phyloP scores from a whole-genome alignment of 495 filamentous ascomycete species.

The Penicillium lagena region DNA sequence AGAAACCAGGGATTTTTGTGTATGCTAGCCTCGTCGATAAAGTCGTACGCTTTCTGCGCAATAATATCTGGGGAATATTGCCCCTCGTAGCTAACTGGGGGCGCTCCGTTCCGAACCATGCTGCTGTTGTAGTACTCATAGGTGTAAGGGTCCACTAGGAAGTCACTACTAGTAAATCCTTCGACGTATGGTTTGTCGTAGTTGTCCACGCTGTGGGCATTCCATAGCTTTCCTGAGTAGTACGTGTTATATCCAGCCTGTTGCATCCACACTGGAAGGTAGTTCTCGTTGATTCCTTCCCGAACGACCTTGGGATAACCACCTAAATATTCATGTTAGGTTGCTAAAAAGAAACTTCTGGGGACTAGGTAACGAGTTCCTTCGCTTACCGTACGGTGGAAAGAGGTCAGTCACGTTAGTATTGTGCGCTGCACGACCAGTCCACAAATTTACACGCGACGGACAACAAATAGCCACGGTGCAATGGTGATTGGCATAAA shows the following conservation, averaged over 20 bases:
- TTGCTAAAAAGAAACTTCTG: no score
- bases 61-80: slow-evolving; percentile 50
- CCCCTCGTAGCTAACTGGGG: slow-evolving; percentile 41
- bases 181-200: slow-evolving; percentile 46
- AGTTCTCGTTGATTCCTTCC: slow-evolving; percentile 53
- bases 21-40: slow-evolving; percentile 44
- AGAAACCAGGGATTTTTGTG: slow-evolving; percentile 49
- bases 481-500: slow-evolving; percentile 43
- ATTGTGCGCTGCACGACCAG: slow-evolving; percentile 56
- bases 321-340: slow-evolving; percentile 22
- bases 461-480: slow-evolving; percentile 53
- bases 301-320: slow-evolving; percentile 61
- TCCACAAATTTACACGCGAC: slow-evolving; percentile 47
- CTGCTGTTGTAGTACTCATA: slow-evolving; percentile 56
- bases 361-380: no score
- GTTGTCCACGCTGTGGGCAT: slow-evolving; percentile 47
- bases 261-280: slow-evolving; percentile 60
- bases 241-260: slow-evolving; percentile 57
- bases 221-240: slow-evolving; percentile 62
- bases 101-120: slow-evolving; percentile 49
- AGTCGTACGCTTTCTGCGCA: slow-evolving; percentile 44
- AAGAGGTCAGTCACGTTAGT: slow-evolving; percentile 59
- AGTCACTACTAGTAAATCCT: slow-evolving; percentile 48
- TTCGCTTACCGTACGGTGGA: slow-evolving; percentile 43
- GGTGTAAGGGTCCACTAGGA: slow-evolving; percentile 58